Evolutionary conservation across 345 rosid genomes (phyloP), one percentile per base, ranked within the genome.

Genomic region (Corymbia maculata): DNA sequence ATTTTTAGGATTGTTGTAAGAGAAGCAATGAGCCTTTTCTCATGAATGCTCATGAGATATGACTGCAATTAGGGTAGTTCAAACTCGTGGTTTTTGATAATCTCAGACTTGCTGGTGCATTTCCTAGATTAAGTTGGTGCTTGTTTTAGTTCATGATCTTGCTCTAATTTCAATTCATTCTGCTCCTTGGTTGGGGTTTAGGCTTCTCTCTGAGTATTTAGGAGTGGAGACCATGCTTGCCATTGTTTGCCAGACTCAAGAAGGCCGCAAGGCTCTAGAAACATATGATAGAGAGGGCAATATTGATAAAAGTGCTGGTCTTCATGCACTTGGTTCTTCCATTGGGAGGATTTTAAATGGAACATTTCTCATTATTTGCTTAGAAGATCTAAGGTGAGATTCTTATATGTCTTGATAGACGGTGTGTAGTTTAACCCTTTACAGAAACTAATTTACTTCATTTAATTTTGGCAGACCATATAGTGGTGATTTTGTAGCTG

Each of bases 221-320:
- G 99, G 99, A 88, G 86, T 91, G 85, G 92, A 94, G 42, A 94
- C 92, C 8, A 98, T 98, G 99, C 89, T 97, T 90, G 98, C 96
- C 84, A 90, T 97, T 87, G 99, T 97, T 85, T 97, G 96, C 89
- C 94, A 92, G 88, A 93, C 94, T 86, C 90, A 86, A 53, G 93
- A 94, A 51, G 92, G 92, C 91, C 91, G 94, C 85, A 91, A 87
- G 86, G 94, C 91, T 88, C 90, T 98, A 51, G 97, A 95, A 92
- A 85, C 57, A 21, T 94, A 92, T 86, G 93, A 93, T 88, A 85
- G 87, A 52, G 94, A 95, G 86, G 98, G 98, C 87, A 75, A 61
- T 88, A 91, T 97, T 52, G 91, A 94, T 89, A 93, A 88, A 90
- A 92, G 55, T 79, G 90, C 92, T 92, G 99, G 98, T 86, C 91